A percentile compares a stretch with the other conserved stretches of the same genome.
These are phyloP conservation scores for Mycena citricolor DNA, from an alignment of 1,284 basidiomycete genomes.

Conservation along the genomic window DNA sequence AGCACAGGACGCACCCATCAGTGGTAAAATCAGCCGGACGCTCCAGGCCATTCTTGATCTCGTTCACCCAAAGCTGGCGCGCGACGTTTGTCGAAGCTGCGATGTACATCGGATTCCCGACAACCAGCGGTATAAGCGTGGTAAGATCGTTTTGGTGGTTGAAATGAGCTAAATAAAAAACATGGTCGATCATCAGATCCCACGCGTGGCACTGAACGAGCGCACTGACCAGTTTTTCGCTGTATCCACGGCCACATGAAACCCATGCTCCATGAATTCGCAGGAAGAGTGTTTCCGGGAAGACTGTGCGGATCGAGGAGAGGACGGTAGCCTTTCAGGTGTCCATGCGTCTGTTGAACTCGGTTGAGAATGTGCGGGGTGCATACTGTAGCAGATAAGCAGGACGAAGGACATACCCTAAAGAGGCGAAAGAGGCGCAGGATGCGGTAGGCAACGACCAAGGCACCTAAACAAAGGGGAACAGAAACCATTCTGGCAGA, in stretches of 20 bases:
- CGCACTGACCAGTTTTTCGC: slow-evolving; percentile 9
- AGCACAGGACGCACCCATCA: slow-evolving; percentile 5
- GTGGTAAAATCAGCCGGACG: slow-evolving; percentile 12
- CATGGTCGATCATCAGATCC: no score
- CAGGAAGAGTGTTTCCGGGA: slow-evolving; percentile 12
- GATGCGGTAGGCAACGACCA: no score
- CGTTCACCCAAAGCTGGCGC: slow-evolving; percentile 12
- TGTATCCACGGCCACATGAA: slow-evolving; percentile 19
- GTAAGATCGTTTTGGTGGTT: slow-evolving; percentile 14
- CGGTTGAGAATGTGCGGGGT: no score
- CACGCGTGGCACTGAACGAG: no score
- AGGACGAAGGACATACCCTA: no score
- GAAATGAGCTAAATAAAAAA: slow-evolving; percentile 8
- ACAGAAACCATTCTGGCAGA: no score
- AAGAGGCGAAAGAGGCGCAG: no score
- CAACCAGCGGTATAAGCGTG: slow-evolving; percentile 6
- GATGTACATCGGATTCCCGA: slow-evolving; percentile 7
- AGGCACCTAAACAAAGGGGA: no score
- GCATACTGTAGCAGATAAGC: no score
- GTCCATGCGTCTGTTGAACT: no score
- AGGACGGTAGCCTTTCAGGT: slow-evolving; percentile 9
- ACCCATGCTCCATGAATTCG: slow-evolving; percentile 14
- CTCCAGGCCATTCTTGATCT: slow-evolving; percentile 8
- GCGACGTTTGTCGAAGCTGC: slow-evolving; percentile 8
- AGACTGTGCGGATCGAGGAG: slow-evolving; percentile 14